Base-by-base conservation (phyloP, 169 alveolate species). In the Cryptosporidium bovis region DNA sequence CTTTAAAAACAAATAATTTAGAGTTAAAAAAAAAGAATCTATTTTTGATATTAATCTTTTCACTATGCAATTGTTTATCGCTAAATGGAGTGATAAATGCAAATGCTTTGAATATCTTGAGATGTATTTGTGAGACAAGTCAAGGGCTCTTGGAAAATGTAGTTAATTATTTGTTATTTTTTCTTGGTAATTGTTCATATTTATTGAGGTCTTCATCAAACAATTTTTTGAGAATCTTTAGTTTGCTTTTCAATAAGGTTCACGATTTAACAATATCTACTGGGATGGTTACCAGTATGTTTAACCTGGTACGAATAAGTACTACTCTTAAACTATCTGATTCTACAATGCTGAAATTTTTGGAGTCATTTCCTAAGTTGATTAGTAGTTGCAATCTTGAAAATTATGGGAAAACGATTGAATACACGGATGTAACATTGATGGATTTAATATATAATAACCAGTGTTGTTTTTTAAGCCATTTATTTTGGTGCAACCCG, bases 291-390 rank as follows among this genome's bases (percentile, higher is more conserved):
- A 69, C 20, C 51, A 69, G 83, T 12, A 69, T 69, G 15, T n/a
- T 33, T 5, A 53, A 34, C 51, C 60, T 69, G 13, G 56, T 69
- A 27, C 83, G 56, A 69, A n/a, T 69, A 53, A 53, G 56, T 33
- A 27, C 20, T 53, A n/a, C 24, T 40, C 29, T 69, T 51, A 5
- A 64, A 31, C 2, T 69, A 31, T 53, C 83, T 0, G 83, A 69
- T 31, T 15, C 65, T 51, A 51, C 56, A 34, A 34, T 69, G 16
- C 29, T 51, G 18, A 69, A 69, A 34, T 69, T 51, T 56, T 56
- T 69, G 68, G 83, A 69, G 16, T 55, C 83, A 29, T 69, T 69
- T 20, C 83, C 83, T 29, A 69, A 69, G 20, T 33, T 69, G n/a
- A 24, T 66, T 66, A 69, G 27, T 53, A 53, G 27, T 53, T n/a